Percentiles rank a stretch among this genome's conserved stretches.
phyloP scores from a whole-genome alignment of 2,329 filamentous ascomycete genomes.

The Botrytis elliptica region DNA sequence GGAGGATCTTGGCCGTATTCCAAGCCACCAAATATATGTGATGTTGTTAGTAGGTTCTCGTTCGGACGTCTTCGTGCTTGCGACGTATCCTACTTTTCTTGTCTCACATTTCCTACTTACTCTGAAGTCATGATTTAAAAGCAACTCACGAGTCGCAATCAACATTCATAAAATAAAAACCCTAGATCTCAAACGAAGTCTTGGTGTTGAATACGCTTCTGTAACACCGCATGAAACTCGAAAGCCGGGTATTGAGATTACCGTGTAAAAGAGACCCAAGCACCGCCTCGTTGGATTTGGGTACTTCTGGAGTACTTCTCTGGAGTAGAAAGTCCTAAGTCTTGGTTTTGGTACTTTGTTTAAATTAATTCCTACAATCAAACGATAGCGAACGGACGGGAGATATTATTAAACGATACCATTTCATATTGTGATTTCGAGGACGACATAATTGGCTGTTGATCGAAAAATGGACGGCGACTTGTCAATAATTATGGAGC shows the following conservation, averaged over 20 bases:
- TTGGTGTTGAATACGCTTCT: neutral
- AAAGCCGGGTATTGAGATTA: slow-evolving; percentile 11
- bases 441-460: neutral
- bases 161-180: neutral
- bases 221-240: slow-evolving; percentile 12
- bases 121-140: neutral
- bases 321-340: neutral
- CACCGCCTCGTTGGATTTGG: slow-evolving; percentile 15
- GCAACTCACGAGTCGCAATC: neutral
- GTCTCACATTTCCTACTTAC: neutral
- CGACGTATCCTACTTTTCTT: neutral
- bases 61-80: neutral
- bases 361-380: neutral
- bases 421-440: neutral
- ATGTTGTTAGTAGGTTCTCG: neutral
- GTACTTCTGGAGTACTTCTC: slow-evolving; percentile 5
- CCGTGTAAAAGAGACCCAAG: slow-evolving; percentile 6
- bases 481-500: neutral
- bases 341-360: neutral
- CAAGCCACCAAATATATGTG: slow-evolving; percentile 12
- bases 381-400: neutral
- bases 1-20: neutral
- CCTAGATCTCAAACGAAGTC: neutral
- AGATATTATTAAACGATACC: neutral
- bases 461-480: neutral